phyloP scores from a whole-genome alignment of 2,329 filamentous ascomycete genomes.

The Phyllosticta citribraziliensis region DNA sequence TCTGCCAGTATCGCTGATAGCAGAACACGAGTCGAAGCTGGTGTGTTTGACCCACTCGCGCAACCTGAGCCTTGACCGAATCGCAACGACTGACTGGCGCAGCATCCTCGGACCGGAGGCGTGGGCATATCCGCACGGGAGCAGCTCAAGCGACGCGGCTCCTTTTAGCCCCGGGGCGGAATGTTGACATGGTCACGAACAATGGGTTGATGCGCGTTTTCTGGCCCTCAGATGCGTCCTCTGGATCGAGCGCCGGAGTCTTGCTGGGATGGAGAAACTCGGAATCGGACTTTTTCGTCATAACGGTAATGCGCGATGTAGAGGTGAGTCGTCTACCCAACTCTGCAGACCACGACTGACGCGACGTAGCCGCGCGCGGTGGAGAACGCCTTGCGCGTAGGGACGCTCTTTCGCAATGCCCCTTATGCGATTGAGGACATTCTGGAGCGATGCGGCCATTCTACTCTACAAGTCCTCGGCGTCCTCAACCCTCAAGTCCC shows the following conservation, averaged over 20 bases:
- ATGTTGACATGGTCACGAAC: conserved; percentile 55
- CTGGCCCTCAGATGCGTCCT: conserved; percentile 83
- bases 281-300: conserved; percentile 77
- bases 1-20: conserved; percentile 74
- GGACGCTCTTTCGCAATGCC: conserved; percentile 73
- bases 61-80: background rate
- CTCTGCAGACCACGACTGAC: conserved; percentile 1
- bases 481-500: conserved; percentile 56
- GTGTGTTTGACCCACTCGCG: conserved; percentile 43
- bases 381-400: conserved; percentile 75
- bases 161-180: conserved; percentile 57
- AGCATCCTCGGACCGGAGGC: conserved; percentile 74
- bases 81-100: conserved; percentile 3
- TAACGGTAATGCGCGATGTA: conserved; percentile 81
- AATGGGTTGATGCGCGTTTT: conserved; percentile 96
- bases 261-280: conserved; percentile 96
- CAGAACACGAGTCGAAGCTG: conserved; percentile 66
- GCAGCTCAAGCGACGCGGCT: conserved; percentile 86
- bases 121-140: conserved; percentile 88
- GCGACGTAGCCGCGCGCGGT: conserved; percentile 58
- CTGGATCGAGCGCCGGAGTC: conserved; percentile 66
- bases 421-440: conserved; percentile 72
- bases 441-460: conserved; percentile 73
- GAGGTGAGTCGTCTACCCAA: conserved; percentile 52
- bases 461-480: conserved; percentile 77